Conservation (phyloP, 2,329 filamentous ascomycete species). For the Fusarium albosuccineum region DNA sequence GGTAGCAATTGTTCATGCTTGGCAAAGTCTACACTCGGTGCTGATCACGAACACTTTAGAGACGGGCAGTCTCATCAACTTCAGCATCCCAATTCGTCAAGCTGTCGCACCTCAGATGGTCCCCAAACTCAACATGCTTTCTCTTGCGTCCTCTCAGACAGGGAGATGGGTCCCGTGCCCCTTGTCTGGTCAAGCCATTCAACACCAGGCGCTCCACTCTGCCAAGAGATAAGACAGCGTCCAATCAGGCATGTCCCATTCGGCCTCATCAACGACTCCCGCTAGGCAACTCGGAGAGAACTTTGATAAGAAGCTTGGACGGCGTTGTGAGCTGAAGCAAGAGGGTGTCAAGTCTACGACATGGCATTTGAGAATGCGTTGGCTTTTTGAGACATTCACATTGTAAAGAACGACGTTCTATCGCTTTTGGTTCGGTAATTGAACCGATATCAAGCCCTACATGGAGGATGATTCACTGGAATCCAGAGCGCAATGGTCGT, state of each 20-base stretch:
- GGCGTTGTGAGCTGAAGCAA: conserved; percentile 13
- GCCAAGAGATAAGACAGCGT: conserved; percentile 48
- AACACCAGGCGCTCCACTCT: conserved; percentile 38
- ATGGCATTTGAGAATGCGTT: not conserved
- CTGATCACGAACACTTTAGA: not conserved
- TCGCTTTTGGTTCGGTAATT: not conserved
- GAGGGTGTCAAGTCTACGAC: conserved; percentile 23
- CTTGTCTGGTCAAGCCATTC: conserved; percentile 24
- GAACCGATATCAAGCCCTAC: not conserved
- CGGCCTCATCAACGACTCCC: conserved; percentile 32
- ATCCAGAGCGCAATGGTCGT: not conserved
- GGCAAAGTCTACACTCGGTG: not conserved
- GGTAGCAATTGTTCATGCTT: not conserved
- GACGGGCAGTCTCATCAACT: not conserved
- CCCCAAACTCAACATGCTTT: conserved; percentile 16
- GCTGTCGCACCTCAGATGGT: not conserved
- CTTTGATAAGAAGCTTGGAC: conserved; percentile 38
- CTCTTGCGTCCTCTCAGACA: conserved; percentile 10
- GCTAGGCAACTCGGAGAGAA: conserved; percentile 28
- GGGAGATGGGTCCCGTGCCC: conserved; percentile 26
- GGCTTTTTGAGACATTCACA: not conserved
- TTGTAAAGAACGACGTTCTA: not conserved
- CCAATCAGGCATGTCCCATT: conserved; percentile 45
- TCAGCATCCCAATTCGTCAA: not conserved
- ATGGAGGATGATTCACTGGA: not conserved